Evolutionary conservation across 495 filamentous ascomycete genomes (phyloP).

Genomic region (Penicillium angulare): DNA sequence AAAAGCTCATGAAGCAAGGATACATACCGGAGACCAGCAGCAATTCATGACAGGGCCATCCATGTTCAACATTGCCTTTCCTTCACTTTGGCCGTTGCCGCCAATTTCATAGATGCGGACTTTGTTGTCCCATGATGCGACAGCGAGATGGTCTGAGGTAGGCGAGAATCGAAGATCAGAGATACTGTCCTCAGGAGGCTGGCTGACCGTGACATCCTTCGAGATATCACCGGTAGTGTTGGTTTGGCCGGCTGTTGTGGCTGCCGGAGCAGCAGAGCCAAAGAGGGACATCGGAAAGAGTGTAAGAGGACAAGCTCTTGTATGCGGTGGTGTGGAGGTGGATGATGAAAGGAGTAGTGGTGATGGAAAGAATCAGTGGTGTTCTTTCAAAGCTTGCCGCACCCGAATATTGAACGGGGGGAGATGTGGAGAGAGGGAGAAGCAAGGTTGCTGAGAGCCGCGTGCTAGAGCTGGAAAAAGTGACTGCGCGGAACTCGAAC

Average conservation of each 20-base stretch:
- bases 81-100: constrained; percentile 64
- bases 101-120: constrained; percentile 90
- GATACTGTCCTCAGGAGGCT: constrained; percentile 81
- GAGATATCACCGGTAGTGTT: constrained; percentile 87
- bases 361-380: background rate
- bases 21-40: constrained; percentile 78
- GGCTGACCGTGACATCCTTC: constrained; percentile 76
- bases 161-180: constrained; percentile 84
- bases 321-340: background rate
- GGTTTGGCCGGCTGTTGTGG: constrained; percentile 47
- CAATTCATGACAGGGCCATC: constrained; percentile 75
- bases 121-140: constrained; percentile 91
- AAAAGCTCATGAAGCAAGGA: background rate
- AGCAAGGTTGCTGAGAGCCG: background rate
- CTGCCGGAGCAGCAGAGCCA: constrained; percentile 44
- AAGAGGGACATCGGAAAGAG: constrained; percentile 60
- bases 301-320: background rate
- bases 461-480: constrained; percentile 4
- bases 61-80: constrained; percentile 75
- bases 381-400: background rate
- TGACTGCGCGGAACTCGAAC: background rate
- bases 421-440: background rate
- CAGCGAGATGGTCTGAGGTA: constrained; percentile 71
- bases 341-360: background rate
- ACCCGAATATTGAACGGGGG: background rate